A percentile compares a stretch with the other conserved stretches of the same genome.
Evolutionary conservation across 2,329 filamentous ascomycete genomes (phyloP).

Genomic region (Albifimbria verrucaria): DNA sequence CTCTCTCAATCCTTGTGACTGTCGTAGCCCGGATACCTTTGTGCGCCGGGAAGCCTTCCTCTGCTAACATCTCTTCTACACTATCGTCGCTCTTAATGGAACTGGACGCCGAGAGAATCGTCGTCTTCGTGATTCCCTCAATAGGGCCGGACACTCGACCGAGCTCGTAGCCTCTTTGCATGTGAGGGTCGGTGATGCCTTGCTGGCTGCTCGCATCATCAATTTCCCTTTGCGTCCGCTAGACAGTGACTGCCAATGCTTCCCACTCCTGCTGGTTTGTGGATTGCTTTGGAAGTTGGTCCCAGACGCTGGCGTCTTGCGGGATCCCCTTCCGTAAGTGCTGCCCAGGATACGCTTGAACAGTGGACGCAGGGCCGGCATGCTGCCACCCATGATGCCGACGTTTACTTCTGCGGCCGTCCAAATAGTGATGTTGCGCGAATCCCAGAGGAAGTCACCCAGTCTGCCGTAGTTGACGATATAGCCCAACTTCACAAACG

Average conservation of each 20-base stretch:
- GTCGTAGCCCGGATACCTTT: not conserved
- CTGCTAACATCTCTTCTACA: not conserved
- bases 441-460: constrained; percentile 42
- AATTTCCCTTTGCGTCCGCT: not conserved
- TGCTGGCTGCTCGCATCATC: not conserved
- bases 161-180: not conserved
- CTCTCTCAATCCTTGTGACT: not conserved
- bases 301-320: constrained; percentile 19
- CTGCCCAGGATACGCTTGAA: constrained; percentile 29
- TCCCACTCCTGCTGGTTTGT: not conserved
- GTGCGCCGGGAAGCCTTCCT: not conserved
- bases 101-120: not conserved
- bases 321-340: constrained; percentile 24
- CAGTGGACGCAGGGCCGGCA: constrained; percentile 31
- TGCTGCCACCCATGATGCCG: constrained; percentile 33
- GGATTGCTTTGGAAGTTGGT: constrained; percentile 18
- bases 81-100: not conserved
- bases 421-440: constrained; percentile 45
- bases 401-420: constrained; percentile 34
- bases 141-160: not conserved
- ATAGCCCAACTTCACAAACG: constrained; percentile 38
- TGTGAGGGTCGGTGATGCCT: not conserved
- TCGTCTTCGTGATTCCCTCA: not conserved
- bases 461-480: constrained; percentile 34
- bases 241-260: not conserved